A percentile compares a stretch with the other conserved stretches of the same genome.
Evolutionary conservation across 2,329 filamentous ascomycete genomes (phyloP).

Genomic region (Arthroderma sp.): DNA sequence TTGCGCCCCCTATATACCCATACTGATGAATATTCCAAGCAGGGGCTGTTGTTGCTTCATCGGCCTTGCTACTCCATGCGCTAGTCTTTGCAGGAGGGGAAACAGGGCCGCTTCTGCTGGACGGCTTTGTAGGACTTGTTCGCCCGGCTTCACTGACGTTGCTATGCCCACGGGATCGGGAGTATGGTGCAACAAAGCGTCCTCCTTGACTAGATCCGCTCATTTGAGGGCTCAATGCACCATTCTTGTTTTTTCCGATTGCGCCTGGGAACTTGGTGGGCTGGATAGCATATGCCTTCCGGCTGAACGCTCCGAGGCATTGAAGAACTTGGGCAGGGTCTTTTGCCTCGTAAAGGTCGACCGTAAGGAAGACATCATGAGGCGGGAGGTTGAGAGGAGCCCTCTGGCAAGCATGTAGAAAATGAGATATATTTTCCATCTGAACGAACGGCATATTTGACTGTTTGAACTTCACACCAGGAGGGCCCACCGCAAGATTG

Average conservation of each 20-base stretch:
- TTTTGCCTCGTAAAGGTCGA: conserved; percentile 90
- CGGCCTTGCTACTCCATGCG: conserved; percentile 78
- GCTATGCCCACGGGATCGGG: conserved; percentile 39
- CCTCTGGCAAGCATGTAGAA: conserved; percentile 74
- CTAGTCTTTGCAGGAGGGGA: conserved; percentile 44
- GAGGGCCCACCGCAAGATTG: conserved; percentile 64
- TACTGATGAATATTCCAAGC: conserved; percentile 99
- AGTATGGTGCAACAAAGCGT: conserved; percentile 31
- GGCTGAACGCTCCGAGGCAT: conserved; percentile 82
- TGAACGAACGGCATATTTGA: conserved; percentile 96
- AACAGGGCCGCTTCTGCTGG: conserved; percentile 31
- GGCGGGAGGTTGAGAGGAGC: conserved; percentile 77
- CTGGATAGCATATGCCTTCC: conserved; percentile 63
- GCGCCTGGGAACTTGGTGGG: conserved; percentile 60
- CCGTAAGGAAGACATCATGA: conserved; percentile 92
- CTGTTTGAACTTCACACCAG: conserved; percentile 77
- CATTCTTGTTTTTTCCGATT: conserved; percentile 59
- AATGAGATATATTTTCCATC: conserved; percentile 98
- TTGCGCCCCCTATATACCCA: conserved; percentile 94
- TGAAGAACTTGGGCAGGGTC: conserved; percentile 93
- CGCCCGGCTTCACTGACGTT: conserved; percentile 44
- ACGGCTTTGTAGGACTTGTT: conserved; percentile 52
- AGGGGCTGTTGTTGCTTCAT: conserved; percentile 68
- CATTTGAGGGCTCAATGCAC: conserved; percentile 52
- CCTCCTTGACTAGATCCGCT: conserved; percentile 49